These are phyloP conservation scores for Debaryomycetaceae sp. DNA, from an alignment of 1,139 yeast species.

Conservation along the genomic window DNA sequence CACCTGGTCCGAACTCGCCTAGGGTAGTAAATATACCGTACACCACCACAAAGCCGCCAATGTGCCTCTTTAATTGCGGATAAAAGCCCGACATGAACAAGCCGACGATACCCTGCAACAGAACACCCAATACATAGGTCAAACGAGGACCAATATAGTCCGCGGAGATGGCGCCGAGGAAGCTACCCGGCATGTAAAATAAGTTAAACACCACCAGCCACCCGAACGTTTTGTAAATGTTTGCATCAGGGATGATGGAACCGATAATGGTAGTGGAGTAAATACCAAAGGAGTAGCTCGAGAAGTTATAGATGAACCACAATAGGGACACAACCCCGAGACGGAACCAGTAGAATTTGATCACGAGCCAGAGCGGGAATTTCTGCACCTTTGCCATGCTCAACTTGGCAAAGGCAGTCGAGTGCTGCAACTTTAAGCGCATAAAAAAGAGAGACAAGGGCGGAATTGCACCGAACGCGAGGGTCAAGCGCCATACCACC, in stretches of 20 bases:
- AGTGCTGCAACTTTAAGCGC: constrained; percentile 67
- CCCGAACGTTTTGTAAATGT: constrained; percentile 69
- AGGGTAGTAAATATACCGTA: constrained; percentile 78
- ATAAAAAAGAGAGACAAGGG: constrained; percentile 69
- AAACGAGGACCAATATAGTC: constrained; percentile 86
- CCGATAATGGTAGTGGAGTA: constrained; percentile 62
- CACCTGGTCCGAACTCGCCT: constrained; percentile 95
- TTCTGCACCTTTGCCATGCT: constrained; percentile 49
- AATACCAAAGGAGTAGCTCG: constrained; percentile 78
- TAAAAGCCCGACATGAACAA: constrained; percentile 73
- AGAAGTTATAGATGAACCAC: constrained; percentile 90
- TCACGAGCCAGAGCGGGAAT: constrained; percentile 57
- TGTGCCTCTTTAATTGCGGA: constrained; percentile 40
- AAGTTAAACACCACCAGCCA: constrained; percentile 87
- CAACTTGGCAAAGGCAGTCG: constrained; percentile 57
- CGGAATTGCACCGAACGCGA: constrained; percentile 88
- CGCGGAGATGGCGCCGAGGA: constrained; percentile 71
- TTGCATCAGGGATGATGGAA: constrained; percentile 47
- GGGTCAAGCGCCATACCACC: constrained; percentile 86
- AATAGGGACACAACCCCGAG: constrained; percentile 57
- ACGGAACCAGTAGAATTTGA: constrained; percentile 83
- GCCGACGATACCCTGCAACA: constrained; percentile 71
- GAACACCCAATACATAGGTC: constrained; percentile 59
- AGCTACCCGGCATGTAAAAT: constrained; percentile 84
- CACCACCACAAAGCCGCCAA: constrained; percentile 74